Evolutionary conservation across 805 yeast species (phyloP).

Genomic region (Ogataea dorogensis): DNA sequence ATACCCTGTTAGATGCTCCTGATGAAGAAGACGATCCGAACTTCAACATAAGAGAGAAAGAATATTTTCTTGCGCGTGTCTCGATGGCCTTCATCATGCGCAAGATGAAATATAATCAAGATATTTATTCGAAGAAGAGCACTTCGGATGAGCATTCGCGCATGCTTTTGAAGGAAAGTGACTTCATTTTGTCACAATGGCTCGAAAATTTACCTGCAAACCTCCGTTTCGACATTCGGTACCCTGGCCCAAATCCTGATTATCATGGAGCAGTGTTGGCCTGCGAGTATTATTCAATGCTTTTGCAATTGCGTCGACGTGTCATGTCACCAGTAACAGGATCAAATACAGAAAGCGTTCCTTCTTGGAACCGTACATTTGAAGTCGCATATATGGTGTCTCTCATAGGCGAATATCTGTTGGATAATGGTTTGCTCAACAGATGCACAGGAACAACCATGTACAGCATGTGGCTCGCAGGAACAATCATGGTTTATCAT

Average conservation of each 20-base stretch:
- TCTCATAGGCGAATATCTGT: constrained; percentile 55
- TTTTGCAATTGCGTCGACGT: constrained; percentile 68
- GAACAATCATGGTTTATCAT: constrained; percentile 72
- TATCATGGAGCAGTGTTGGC: constrained; percentile 58
- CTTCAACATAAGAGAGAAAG: constrained; percentile 13
- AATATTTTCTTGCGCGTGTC: constrained; percentile 57
- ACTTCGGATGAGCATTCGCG: neutral
- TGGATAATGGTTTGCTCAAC: constrained; percentile 55
- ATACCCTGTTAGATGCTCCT: constrained; percentile 60
- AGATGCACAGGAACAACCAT: constrained; percentile 18
- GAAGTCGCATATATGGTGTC: constrained; percentile 67
- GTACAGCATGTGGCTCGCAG: constrained; percentile 62
- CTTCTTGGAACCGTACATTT: constrained; percentile 1
- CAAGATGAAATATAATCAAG: constrained; percentile 38
- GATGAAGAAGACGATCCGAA: constrained; percentile 40
- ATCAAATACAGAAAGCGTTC: neutral
- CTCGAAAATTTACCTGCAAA: constrained; percentile 60
- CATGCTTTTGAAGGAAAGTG: constrained; percentile 54
- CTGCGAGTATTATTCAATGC: constrained; percentile 65
- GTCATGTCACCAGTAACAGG: constrained; percentile 38
- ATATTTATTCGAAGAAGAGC: constrained; percentile 20
- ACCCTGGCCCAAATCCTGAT: constrained; percentile 18
- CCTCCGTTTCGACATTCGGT: constrained; percentile 50
- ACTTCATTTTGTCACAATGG: constrained; percentile 73
- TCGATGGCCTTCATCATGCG: constrained; percentile 68